phyloP scores from a whole-genome alignment of 2,329 filamentous ascomycete species.

The Penicillium crustosum region DNA sequence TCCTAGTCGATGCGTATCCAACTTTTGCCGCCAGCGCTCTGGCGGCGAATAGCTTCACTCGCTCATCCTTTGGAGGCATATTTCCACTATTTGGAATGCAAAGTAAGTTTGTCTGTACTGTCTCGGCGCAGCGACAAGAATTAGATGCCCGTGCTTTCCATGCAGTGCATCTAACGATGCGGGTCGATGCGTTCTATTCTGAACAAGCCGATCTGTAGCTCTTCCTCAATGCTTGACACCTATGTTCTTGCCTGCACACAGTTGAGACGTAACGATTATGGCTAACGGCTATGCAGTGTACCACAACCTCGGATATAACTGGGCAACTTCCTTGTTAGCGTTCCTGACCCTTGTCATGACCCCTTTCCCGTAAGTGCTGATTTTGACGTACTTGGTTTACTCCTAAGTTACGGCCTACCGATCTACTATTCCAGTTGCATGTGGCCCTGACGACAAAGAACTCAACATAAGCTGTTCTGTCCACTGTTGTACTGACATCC shows the following conservation, averaged over 20 bases:
- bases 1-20: constrained; percentile 66
- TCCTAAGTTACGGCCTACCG: constrained; percentile 11
- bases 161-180: constrained; percentile 8
- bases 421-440: constrained; percentile 6
- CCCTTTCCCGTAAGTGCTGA: constrained; percentile 47
- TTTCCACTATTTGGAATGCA: constrained; percentile 74
- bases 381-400: constrained; percentile 1
- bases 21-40: constrained; percentile 60
- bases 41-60: constrained; percentile 78
- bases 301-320: constrained; percentile 47
- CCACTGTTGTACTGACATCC: constrained; percentile 3
- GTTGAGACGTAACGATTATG: constrained; percentile 6
- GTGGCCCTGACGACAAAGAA: background rate
- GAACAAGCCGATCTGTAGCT: constrained; percentile 7
- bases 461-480: background rate
- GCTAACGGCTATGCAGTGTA: constrained; percentile 44
- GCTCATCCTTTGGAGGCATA: constrained; percentile 74
- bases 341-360: constrained; percentile 47
- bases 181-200: constrained; percentile 12
- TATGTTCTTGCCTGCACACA: background rate
- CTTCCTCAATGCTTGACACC: background rate
- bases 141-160: constrained; percentile 16
- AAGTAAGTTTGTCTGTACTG: constrained; percentile 34
- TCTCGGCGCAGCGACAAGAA: background rate
- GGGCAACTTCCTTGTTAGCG: constrained; percentile 47